Evolutionary conservation across 1,139 yeast genomes (phyloP), one percentile per base, ranked within the genome.

Genomic region (Hansenula anomala): DNA sequence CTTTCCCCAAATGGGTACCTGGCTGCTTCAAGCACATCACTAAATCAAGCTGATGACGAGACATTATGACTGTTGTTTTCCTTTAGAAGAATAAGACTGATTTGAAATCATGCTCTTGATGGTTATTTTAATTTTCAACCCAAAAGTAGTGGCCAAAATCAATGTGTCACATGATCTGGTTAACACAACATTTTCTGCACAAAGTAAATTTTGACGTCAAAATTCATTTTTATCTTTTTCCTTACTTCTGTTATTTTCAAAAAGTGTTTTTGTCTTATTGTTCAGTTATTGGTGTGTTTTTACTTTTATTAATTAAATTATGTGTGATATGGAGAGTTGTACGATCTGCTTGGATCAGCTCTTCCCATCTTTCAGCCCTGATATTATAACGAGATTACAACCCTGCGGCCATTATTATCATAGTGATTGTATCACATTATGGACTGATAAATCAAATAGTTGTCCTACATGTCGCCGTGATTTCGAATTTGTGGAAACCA

Each of bases 31-130:
- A 69, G 58, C 97, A 90, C 66, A 84, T 81, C 4, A 86, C 76
- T 27, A 90, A 71, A 59, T 90, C 97, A 44, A 83, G 80, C 58
- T 89, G 96, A 60, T 89, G 96, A 43, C 95, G 80, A 4, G 96
- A 87, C 97, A 89, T 89, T 30, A 23, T 31, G 16, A 22, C 28
- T n/a, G 8, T 16, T 4, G n/a, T 38, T 6, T 7, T 20, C 23
- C 6, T 8, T 23, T 8, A 23, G 11, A 8, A 23, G 25, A 23
- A 20, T 20, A 7, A 7, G 23, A 20, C 23, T 24, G 5, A 13
- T 24, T 24, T 8, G 7, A 5, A 9, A 24, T 13, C 9, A 13
- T 13, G 5, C 6, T 13, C 6, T 24, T 8, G 12, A 5, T 8
- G 13, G 13, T 24, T 5, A 9, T 8, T 8, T 12, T 8, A 24